A percentile compares a stretch with the other conserved stretches of the same genome.
Conservation (phyloP, 139 green algal genomes). For the Picochlorum sp. region DNA sequence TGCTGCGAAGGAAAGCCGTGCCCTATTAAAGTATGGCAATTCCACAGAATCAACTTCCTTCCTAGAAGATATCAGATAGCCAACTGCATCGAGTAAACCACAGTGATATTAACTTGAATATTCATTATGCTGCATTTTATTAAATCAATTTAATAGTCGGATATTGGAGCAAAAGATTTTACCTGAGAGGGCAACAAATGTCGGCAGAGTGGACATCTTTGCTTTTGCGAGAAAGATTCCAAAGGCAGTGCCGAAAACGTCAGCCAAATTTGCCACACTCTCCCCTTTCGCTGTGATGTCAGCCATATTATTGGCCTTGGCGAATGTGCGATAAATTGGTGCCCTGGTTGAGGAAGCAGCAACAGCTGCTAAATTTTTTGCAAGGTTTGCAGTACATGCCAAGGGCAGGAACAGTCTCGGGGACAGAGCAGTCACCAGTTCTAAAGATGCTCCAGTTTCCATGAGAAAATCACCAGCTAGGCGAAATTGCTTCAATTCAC, state of each 20-base stretch:
- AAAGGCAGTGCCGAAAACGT: constrained; percentile 63
- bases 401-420: constrained; percentile 67
- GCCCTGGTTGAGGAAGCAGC: constrained; percentile 56
- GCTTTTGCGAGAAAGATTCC: constrained; percentile 46
- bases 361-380: constrained; percentile 73
- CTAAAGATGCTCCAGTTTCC: constrained; percentile 53
- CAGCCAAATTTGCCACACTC: constrained; percentile 72
- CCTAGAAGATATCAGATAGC: constrained; percentile 38
- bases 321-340: constrained; percentile 81
- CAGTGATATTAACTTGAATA: not conserved
- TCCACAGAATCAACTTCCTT: constrained; percentile 67
- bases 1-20: constrained; percentile 33
- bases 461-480: constrained; percentile 52
- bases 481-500: constrained; percentile 83
- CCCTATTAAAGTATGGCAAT: constrained; percentile 76
- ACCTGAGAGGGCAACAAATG: constrained; percentile 64
- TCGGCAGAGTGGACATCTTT: constrained; percentile 36
- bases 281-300: constrained; percentile 73
- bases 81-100: too few relatives aligned
- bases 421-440: constrained; percentile 60
- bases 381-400: constrained; percentile 72
- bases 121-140: not conserved
- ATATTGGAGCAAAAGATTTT: too few relatives aligned
- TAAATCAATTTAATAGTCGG: constrained; percentile 4
- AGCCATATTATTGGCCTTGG: constrained; percentile 59